Evolutionary conservation across 352 stramenopile genomes (phyloP), one percentile per base, ranked within the genome.

Genomic region (Phytophthora pluvialis): DNA sequence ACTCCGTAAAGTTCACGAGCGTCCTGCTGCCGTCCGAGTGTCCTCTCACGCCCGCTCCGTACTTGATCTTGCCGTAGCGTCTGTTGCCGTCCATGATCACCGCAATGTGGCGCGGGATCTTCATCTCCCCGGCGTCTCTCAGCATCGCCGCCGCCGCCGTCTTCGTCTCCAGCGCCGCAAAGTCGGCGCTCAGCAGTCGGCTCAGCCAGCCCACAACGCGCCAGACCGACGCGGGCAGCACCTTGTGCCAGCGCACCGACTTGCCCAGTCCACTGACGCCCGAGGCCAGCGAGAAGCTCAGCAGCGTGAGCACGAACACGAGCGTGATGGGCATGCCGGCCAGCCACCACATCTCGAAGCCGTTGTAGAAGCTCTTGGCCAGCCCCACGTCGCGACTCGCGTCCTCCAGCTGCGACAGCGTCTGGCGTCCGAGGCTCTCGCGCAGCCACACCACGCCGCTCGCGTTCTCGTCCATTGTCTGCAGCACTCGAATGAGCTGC

Each of bases 51-150:
- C 83, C 80, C 0, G 77, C 64, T 25, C 88, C 88, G 60, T 95
- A 94, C 36, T 83, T 92, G 15, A 61, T 77, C 58, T 93, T 95
- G 4, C 96, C 95, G 78, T 97, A 99, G 51, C 97, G 90, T 32
- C 94, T 89, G 68, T 99, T 99, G 36, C 97, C 97, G 64, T 99
- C 97, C 81, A 98, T 98, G 64, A 99, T 98, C 49, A 99, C 90
- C 0, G 95, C 97, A 16, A 99, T 89, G 55, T 99, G 97, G 9
- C 77, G 70, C 1, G 87, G 87, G 39, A 92, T 84, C 72, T 65
- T 76, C 10, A 75, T 32, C 36, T 72, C 73, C 9, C 21, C 31
- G 7, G 12, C 7, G 28, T 68, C 52, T 43, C 45, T 31, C 13
- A 65, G 35, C 12, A 48, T 56, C 15, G 33, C 26, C 11, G 40